Base-by-base conservation (phyloP, 805 yeast species). In the Priceomyces melissophilus region DNA sequence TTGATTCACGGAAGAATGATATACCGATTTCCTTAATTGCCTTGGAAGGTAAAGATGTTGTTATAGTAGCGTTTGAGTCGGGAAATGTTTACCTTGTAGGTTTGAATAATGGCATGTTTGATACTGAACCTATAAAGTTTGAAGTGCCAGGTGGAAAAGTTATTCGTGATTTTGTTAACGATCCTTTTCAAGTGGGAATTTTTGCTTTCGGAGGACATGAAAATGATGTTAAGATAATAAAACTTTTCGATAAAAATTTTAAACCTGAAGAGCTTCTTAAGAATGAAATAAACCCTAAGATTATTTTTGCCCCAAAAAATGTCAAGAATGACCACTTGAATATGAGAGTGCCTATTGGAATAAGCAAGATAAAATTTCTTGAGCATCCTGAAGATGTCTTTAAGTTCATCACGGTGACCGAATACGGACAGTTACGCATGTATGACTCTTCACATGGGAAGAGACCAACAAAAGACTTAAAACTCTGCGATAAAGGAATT, bases 131-230 rank as follows among this genome's bases (percentile, higher is more conserved):
- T 3, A 39, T 60, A 3, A 38, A 43, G 17, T 40, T 68, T 14
- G 47, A 58, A 17, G 49, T 81, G 7, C 55, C 59, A 11, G 45
- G 50, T 27, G 64, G 61, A 31, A 79, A 73, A 3, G 78, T 81
- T 5, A 57, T 82, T 31, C 63, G 71, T 42, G 60, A 79, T 29
- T 76, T 75, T 54, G 57, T 61, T 10, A 58, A 63, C 26, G 79
- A 79, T 51, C 82, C 81, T 3, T 53, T 58, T 11, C 71, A 67
- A 14, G 57, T 59, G 6, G 76, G 78, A 15, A 58, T 81, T 2
- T 79, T 85, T 60, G 96, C 93, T 1, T 78, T 69, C 53, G 97
- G 97, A 28, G 99, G 98, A 23, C 79, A 87, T 54, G 95, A 89
- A 51, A 80, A 80, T 44, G 90, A 87, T 57, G 63, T 86, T 4